Evolutionary conservation across 345 rosid genomes (phyloP), one percentile per base, ranked within the genome.

Genomic region (Trapa incisa): DNA sequence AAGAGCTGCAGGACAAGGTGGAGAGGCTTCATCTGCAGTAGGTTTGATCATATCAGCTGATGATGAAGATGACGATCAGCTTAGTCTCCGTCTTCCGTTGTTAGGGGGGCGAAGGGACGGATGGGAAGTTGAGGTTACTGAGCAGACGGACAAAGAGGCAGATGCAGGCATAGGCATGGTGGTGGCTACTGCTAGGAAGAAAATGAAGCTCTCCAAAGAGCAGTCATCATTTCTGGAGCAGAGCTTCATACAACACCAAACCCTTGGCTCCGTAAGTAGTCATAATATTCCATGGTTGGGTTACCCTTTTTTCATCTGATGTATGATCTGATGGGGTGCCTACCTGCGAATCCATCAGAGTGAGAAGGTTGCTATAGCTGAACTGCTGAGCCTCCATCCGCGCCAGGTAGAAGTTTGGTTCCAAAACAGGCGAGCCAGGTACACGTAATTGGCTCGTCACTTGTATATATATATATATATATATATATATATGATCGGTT

Each of bases 321-420:
- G 8, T 42, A 8, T 4, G 8, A 3, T 42, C 45, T 42, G 8
- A 42, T 22, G 29, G 29, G 45, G 4, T 8, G 8, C 45, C 4
- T 3, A 42, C 8, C 52, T 29, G 32, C 8, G 16, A 67, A 50
- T 41, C 70, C 57, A 62, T 70, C 84, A 93, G 97, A 88, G 88
- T 71, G 88, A 90, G 63, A 90, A 93, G 80, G 83, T 83, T 50
- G 94, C 86, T 3, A 70, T 93, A 79, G 98, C 97, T 4, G 88
- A 87, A 63, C 92, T 86, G 69, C 75, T 90, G 78, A 87, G 83
- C 81, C 97, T 93, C 65, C 92, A 96, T 62, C 96, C 98, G 52
- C 85, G 96, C 50, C 98, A 93, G 65, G 92, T 93, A 4, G 98
- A 93, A 80, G 98, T 90, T 10, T 93, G 98, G 98, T 93, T 93